phyloP scores from a whole-genome alignment of 495 filamentous ascomycete genomes.

The Penicillium goetzii region DNA sequence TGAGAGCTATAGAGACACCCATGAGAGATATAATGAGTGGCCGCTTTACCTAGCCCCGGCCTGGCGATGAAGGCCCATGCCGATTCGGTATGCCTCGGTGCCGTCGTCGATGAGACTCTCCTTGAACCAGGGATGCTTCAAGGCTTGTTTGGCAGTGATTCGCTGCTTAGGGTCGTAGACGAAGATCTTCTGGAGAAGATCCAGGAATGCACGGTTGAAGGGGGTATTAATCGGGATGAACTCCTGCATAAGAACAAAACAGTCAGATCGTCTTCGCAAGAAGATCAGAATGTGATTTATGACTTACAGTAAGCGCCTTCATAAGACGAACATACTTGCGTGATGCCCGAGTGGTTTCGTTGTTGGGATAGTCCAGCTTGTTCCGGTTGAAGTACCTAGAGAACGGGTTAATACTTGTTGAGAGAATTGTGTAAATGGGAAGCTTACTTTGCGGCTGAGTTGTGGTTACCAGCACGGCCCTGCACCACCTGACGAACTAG shows the following conservation, averaged over 20 bases:
- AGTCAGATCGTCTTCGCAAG: background rate
- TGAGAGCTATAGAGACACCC: conserved; percentile 17
- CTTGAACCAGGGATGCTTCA: conserved; percentile 94
- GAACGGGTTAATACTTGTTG: conserved; percentile 9
- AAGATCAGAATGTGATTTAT: too few species aligned
- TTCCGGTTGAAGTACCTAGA: conserved; percentile 81
- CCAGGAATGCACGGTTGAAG: conserved; percentile 85
- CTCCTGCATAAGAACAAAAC: conserved; percentile 59
- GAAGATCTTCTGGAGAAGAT: conserved; percentile 87
- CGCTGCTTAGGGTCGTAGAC: conserved; percentile 90
- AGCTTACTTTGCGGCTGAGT: conserved; percentile 81
- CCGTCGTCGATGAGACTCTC: conserved; percentile 87
- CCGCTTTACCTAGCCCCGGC: conserved; percentile 22
- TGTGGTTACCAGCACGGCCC: conserved; percentile 66
- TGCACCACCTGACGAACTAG: conserved; percentile 76
- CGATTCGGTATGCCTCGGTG: conserved; percentile 84
- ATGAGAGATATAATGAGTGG: conserved; percentile 28
- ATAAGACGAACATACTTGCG: conserved; percentile 93
- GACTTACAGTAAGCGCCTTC: conserved; percentile 80
- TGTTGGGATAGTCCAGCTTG: conserved; percentile 85
- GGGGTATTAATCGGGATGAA: conserved; percentile 79
- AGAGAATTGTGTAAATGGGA: background rate
- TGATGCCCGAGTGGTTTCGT: conserved; percentile 85
- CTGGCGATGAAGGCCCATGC: conserved; percentile 39
- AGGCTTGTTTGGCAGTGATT: conserved; percentile 88